phyloP scores from a whole-genome alignment of 768 basidiomycete species.

The Mycena epipterygia region DNA sequence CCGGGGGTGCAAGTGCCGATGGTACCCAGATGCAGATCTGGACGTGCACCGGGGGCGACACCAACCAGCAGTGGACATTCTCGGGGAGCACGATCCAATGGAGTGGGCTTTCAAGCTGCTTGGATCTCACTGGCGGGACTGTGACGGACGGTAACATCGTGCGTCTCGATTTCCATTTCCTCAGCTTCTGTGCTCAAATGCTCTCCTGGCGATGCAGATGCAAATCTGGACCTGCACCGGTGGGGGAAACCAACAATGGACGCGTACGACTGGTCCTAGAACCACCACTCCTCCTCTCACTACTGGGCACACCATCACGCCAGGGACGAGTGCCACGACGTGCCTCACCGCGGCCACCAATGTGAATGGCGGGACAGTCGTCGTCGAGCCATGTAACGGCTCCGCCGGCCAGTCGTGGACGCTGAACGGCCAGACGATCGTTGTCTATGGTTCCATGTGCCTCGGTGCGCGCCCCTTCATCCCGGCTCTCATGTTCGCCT shows the following conservation, averaged over 20 bases:
- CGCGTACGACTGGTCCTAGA: slow-evolving; percentile 24
- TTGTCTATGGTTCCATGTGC: slow-evolving; percentile 34
- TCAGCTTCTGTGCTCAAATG: neutral
- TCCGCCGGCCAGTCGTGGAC: slow-evolving; percentile 18
- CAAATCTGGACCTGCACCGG: neutral
- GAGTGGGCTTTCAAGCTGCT: slow-evolving; percentile 6
- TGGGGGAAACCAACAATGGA: slow-evolving; percentile 15
- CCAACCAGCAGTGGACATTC: slow-evolving; percentile 37
- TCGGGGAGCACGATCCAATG: slow-evolving; percentile 17
- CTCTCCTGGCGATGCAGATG: neutral
- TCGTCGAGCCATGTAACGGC: slow-evolving; percentile 17
- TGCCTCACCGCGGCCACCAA: slow-evolving; percentile 3
- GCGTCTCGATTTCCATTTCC: neutral
- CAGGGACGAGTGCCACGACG: slow-evolving; percentile 2
- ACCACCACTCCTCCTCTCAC: neutral
- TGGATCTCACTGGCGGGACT: slow-evolving; percentile 24
- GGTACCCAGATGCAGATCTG: slow-evolving; percentile 42
- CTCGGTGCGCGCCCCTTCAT: slow-evolving; percentile 25
- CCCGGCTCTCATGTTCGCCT: neutral
- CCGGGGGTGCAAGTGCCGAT: too few species aligned
- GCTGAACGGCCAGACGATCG: slow-evolving; percentile 5
- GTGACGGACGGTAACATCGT: slow-evolving; percentile 18
- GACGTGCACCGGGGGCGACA: slow-evolving; percentile 33
- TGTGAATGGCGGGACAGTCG: neutral
- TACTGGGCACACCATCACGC: slow-evolving; percentile 4